These are phyloP conservation scores for Thraustochytrium sp. DNA, from an alignment of 352 stramenopile species.

Conservation along the genomic window DNA sequence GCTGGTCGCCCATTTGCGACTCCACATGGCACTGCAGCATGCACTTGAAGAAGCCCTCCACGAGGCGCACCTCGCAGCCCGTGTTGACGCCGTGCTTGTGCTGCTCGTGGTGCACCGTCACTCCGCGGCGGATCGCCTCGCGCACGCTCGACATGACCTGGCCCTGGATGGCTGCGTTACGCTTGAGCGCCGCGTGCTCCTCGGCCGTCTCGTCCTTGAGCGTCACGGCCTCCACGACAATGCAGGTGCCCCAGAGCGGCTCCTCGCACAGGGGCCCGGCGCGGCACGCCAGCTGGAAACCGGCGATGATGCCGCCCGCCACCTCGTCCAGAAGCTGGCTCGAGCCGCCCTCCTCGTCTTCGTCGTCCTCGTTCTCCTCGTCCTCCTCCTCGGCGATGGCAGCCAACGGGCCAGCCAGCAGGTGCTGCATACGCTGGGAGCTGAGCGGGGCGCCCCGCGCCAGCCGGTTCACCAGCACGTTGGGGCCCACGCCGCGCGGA, in stretches of 20 bases:
- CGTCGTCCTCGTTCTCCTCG: slow-evolving; percentile 14
- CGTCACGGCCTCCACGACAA: slow-evolving; percentile 71
- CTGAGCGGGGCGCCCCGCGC: not conserved
- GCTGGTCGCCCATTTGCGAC: slow-evolving; percentile 64
- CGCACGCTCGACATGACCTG: slow-evolving; percentile 31
- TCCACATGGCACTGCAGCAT: slow-evolving; percentile 59
- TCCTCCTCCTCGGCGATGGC: not conserved
- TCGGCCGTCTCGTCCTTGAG: slow-evolving; percentile 56
- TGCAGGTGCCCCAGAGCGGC: slow-evolving; percentile 76
- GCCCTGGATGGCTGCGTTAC: not conserved
- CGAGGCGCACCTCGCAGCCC: slow-evolving; percentile 67
- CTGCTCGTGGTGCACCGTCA: slow-evolving; percentile 40
- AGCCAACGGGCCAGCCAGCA: not conserved
- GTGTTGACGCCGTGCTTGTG: slow-evolving; percentile 25
- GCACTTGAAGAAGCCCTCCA: slow-evolving; percentile 81
- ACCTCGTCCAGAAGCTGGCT: slow-evolving; percentile 18
- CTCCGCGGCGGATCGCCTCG: slow-evolving; percentile 20
- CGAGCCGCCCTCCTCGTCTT: not conserved
- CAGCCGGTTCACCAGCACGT: slow-evolving; percentile 44
- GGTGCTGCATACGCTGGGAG: not conserved
- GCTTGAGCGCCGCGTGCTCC: slow-evolving; percentile 41
- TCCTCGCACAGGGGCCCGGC: slow-evolving; percentile 79
- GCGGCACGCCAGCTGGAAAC: slow-evolving; percentile 42
- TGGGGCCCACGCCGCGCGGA: slow-evolving; percentile 49
- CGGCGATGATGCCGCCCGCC: not conserved